These are phyloP conservation scores for Logfia minima DNA, from an alignment of 129 eudicot genomes.

Conservation along the genomic window DNA sequence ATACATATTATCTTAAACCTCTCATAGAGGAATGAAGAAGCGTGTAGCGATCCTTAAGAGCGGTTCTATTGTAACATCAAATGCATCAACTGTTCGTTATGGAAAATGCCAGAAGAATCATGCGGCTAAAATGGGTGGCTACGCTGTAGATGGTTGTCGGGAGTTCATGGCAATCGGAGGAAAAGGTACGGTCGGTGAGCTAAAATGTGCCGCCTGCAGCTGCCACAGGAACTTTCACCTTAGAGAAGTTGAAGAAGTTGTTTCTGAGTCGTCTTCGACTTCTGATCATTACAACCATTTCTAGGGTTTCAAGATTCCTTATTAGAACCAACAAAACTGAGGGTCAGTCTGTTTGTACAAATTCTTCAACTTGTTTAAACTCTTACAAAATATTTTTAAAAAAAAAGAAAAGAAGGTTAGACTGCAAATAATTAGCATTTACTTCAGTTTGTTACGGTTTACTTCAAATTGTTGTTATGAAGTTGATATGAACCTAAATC, in stretches of 20 bases:
- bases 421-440: neutral
- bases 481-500: neutral
- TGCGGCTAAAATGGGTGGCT: slow-evolving; percentile 2
- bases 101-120: slow-evolving; percentile 10
- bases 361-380: neutral
- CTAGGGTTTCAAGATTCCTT: neutral
- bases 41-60: slow-evolving; percentile 20
- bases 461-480: neutral
- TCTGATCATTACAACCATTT: neutral
- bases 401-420: neutral
- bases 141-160: slow-evolving; percentile 1
- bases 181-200: neutral
- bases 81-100: neutral
- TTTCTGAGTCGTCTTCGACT: neutral
- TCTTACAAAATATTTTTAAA: neutral
- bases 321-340: neutral
- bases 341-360: neutral
- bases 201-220: slow-evolving; percentile 1
- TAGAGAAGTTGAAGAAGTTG: slow-evolving; percentile 9
- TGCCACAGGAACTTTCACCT: slow-evolving; percentile 4
- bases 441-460: neutral
- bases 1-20: neutral
- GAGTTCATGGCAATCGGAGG: slow-evolving; percentile 6
- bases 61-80: neutral
- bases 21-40: slow-evolving; percentile 9